Evolutionary conservation across 345 rosid genomes (phyloP), one percentile per base, ranked within the genome.

Genomic region (Theobroma cacao): DNA sequence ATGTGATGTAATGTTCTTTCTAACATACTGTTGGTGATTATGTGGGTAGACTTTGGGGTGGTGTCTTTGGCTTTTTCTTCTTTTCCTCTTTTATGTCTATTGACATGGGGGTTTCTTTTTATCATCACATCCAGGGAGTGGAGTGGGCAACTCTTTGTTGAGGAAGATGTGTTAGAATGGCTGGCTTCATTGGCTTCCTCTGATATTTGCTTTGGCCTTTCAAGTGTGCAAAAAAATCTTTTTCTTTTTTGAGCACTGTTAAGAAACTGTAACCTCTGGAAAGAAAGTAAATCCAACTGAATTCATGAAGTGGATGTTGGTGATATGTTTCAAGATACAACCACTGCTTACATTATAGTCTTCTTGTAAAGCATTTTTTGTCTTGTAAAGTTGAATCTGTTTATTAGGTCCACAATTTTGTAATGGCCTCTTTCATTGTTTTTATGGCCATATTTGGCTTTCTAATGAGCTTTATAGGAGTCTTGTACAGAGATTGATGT

Each of bases 81-180:
- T 64, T 47, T 41, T n/a, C 75, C 52, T 78, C 74, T 77, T 38
- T 62, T 18, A 83, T 82, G 84, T 78, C 83, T 86, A 83, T 86
- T 89, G 91, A 89, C 89, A 77, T 65, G 80, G 80, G 84, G 81
- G 78, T 77, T 86, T 81, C 74, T 86, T 85, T 56, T 85, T 73
- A 82, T 77, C 78, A 61, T 81, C 80, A 75, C 67, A 83, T 86
- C 77, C 91, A 85, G 89, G 91, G 84, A 82, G 85, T 82, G 86
- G 80, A 82, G 78, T 80, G 78, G 80, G 80, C 81, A 84, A 76
- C 80, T 77, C 86, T 78, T 79, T 86, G 80, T 85, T 80, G 83
- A 82, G 85, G 82, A 85, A 82, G 87, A 76, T 82, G 55, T 76
- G 84, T 85, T 78, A 81, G 81, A 77, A 82, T 85, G 71, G 83